Conservation (phyloP, 768 basidiomycete genomes). For the Suillus paluster region DNA sequence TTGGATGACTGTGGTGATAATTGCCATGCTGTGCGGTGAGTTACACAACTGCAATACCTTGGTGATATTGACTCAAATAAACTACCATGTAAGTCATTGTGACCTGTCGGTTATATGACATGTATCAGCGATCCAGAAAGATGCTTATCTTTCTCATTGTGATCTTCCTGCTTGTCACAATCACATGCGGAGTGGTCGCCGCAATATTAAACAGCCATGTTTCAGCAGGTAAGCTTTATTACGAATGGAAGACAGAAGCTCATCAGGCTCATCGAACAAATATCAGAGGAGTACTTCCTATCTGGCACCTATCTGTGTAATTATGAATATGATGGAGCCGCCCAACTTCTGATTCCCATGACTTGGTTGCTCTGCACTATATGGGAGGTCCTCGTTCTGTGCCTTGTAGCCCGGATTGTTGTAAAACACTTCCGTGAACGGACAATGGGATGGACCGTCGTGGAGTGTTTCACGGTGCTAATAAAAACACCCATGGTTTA, state of each 20-base stretch:
- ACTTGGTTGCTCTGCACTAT: not conserved
- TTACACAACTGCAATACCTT: too few relatives aligned
- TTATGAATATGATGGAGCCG: not conserved
- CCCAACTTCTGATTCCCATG: not conserved
- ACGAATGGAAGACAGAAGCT: not conserved
- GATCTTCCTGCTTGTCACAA: not conserved
- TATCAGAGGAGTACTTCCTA: not conserved
- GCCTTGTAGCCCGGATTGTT: slow-evolving; percentile 1
- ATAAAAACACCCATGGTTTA: not conserved
- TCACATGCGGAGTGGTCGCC: not conserved
- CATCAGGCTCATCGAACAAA: not conserved
- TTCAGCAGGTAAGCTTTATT: not conserved
- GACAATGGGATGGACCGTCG: not conserved
- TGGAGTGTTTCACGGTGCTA: not conserved
- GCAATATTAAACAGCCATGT: not conserved
- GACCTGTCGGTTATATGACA: not conserved
- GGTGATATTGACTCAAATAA: not conserved
- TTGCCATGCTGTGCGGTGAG: not conserved
- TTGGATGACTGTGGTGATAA: not conserved
- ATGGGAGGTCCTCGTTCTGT: not conserved
- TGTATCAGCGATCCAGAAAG: slow-evolving; percentile 1
- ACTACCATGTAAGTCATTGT: not conserved
- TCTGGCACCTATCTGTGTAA: not conserved
- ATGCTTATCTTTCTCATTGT: not conserved
- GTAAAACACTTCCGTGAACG: slow-evolving; percentile 3